phyloP scores from a whole-genome alignment of 208 protist genomes.

The Kentomonas sorsogonicus region DNA sequence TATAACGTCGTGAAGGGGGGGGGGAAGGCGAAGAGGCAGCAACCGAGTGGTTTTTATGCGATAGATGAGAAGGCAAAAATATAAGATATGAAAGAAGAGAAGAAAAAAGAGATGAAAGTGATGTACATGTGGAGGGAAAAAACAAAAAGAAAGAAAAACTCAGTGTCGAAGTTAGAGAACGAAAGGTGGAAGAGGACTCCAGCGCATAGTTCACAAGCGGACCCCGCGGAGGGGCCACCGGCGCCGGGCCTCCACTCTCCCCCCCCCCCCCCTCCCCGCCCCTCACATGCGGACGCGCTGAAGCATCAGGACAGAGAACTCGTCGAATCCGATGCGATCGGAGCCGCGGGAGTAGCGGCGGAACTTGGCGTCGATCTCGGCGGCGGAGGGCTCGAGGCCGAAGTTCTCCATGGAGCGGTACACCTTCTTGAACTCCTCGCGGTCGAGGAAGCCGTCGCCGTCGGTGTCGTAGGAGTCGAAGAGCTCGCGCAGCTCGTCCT shows the following conservation, averaged over 20 bases:
- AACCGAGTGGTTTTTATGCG: not conserved
- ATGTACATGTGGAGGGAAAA: not conserved
- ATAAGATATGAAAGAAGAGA: slow-evolving; percentile 1
- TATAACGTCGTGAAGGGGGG: too few relatives aligned
- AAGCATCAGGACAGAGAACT: slow-evolving; percentile 87
- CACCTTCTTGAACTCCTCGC: slow-evolving; percentile 56
- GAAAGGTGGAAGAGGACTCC: not conserved
- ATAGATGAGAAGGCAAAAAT: not conserved
- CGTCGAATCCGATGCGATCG: slow-evolving; percentile 63
- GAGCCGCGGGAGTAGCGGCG: slow-evolving; percentile 34
- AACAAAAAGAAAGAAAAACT: slow-evolving; percentile 9
- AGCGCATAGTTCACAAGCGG: too few relatives aligned
- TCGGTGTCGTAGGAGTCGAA: slow-evolving; percentile 55
- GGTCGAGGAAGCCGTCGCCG: slow-evolving; percentile 62
- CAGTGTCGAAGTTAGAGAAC: too few relatives aligned
- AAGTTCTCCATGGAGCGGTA: slow-evolving; percentile 80
- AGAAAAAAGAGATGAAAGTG: slow-evolving; percentile 5
- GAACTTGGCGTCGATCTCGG: slow-evolving; percentile 50
- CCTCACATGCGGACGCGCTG: slow-evolving; percentile 70
- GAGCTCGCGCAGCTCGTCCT: slow-evolving; percentile 54
- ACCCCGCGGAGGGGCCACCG: too few relatives aligned
- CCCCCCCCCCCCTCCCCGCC: not conserved
- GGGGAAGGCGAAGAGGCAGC: not conserved
- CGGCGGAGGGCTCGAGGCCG: slow-evolving; percentile 46
- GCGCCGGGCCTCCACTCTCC: too few relatives aligned